phyloP scores from a whole-genome alignment of 2,329 filamentous ascomycete genomes.

The Sporothrix protearum region DNA sequence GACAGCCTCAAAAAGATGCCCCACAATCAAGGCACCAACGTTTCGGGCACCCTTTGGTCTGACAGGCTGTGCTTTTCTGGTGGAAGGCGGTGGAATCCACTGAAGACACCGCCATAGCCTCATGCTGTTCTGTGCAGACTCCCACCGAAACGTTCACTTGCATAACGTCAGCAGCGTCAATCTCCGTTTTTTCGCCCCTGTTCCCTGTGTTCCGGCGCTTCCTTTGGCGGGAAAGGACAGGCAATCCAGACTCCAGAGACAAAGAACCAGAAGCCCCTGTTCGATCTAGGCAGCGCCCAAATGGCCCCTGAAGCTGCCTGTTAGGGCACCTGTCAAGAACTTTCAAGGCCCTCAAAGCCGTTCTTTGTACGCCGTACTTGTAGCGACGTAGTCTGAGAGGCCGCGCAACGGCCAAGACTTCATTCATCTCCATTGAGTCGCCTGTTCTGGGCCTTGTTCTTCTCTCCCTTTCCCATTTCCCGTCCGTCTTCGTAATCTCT shows the following conservation, averaged over 20 bases:
- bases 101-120: conserved; percentile 7
- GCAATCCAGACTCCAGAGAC: too few species aligned
- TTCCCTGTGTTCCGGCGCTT: conserved; percentile 8
- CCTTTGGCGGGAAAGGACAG: too few species aligned
- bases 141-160: neutral
- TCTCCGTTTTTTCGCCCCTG: conserved; percentile 3
- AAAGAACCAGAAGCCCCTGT: neutral
- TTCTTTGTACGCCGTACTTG: neutral
- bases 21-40: conserved; percentile 18
- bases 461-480: neutral
- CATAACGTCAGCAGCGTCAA: neutral
- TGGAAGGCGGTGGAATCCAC: conserved; percentile 11
- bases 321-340: neutral
- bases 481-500: conserved; percentile 6
- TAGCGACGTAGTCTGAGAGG: neutral
- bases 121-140: neutral
- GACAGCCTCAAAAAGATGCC: neutral
- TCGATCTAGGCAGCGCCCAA: conserved; percentile 2
- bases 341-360: too few species aligned
- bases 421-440: neutral
- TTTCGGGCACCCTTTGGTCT: neutral
- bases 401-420: conserved; percentile 8
- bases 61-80: neutral
- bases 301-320: neutral
- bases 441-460: neutral